Evolutionary conservation across 1,284 basidiomycete genomes (phyloP).

Genomic region (Ceratobasidium sp.): DNA sequence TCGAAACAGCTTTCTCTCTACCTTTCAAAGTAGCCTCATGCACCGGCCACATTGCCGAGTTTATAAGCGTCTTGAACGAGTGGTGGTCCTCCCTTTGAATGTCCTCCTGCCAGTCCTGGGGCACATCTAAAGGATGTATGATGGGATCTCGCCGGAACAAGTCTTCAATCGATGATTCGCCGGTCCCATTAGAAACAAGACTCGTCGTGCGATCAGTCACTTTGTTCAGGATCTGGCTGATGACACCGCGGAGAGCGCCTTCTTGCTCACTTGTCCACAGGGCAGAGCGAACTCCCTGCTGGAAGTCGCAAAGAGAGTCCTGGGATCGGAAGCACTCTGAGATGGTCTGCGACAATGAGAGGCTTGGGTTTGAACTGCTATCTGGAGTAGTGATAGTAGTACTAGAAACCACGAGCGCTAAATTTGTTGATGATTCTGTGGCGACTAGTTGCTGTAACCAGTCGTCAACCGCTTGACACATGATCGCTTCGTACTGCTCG

Average conservation of each 20-base stretch:
- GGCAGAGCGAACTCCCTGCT: neutral
- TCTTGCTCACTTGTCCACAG: constrained; percentile 1
- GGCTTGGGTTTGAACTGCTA: too few relatives aligned
- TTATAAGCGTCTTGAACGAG: too few relatives aligned
- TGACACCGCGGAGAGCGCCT: neutral
- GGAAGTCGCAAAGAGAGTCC: too few relatives aligned
- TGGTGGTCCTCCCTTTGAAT: too few relatives aligned
- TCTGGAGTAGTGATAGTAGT: too few relatives aligned
- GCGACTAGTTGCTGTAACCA: neutral
- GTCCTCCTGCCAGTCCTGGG: neutral
- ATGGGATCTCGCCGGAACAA: neutral
- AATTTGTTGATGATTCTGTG: too few relatives aligned
- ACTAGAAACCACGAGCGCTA: too few relatives aligned
- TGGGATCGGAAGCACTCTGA: too few relatives aligned
- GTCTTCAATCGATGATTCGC: neutral
- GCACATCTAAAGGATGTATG: neutral
- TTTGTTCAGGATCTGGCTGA: neutral
- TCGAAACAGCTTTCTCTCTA: neutral
- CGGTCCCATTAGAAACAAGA: neutral
- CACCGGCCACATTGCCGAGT: neutral
- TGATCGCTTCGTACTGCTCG: neutral
- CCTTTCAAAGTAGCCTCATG: too few relatives aligned
- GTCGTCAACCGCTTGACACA: neutral
- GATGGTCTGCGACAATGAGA: too few relatives aligned
- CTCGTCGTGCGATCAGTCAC: neutral